These are phyloP conservation scores for Mortierella sp. DNA, from an alignment of 371 early-diverging fungal genomes.

Conservation along the genomic window DNA sequence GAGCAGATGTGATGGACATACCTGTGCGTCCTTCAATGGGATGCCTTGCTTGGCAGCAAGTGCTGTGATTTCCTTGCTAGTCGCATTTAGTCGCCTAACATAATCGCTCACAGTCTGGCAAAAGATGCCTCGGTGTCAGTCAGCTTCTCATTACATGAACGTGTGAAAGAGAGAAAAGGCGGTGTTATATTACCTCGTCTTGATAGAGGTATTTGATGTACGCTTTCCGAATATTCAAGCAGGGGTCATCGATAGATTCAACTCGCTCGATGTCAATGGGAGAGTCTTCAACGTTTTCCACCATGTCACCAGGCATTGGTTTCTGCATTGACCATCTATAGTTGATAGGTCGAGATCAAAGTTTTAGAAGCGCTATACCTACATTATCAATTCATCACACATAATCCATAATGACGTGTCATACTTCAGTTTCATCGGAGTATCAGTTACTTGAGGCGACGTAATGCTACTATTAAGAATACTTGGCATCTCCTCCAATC, in stretches of 20 bases:
- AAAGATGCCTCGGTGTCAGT: background rate
- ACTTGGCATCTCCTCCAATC: conserved; percentile 24
- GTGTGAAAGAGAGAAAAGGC: background rate
- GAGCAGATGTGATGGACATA: background rate
- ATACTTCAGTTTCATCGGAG: conserved; percentile 11
- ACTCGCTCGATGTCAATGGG: background rate
- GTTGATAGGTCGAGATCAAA: background rate
- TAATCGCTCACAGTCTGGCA: conserved; percentile 41
- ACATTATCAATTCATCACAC: too few relatives aligned
- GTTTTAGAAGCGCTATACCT: too few relatives aligned
- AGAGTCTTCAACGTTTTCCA: background rate
- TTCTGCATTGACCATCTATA: conserved; percentile 16
- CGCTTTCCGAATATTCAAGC: conserved; percentile 36
- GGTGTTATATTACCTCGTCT: conserved; percentile 21
- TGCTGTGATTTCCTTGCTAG: conserved; percentile 51
- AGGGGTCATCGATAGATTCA: conserved; percentile 36
- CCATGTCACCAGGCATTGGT: conserved; percentile 31
- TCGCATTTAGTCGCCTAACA: conserved; percentile 39
- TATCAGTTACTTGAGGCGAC: background rate
- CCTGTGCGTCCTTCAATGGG: conserved; percentile 46
- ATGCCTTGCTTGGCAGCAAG: conserved; percentile 41
- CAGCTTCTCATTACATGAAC: background rate
- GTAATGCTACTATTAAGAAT: background rate
- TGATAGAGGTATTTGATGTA: conserved; percentile 43
- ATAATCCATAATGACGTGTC: background rate